These are phyloP conservation scores for Plasmodium blacklocki DNA, from an alignment of 169 alveolate genomes.

Conservation along the genomic window DNA sequence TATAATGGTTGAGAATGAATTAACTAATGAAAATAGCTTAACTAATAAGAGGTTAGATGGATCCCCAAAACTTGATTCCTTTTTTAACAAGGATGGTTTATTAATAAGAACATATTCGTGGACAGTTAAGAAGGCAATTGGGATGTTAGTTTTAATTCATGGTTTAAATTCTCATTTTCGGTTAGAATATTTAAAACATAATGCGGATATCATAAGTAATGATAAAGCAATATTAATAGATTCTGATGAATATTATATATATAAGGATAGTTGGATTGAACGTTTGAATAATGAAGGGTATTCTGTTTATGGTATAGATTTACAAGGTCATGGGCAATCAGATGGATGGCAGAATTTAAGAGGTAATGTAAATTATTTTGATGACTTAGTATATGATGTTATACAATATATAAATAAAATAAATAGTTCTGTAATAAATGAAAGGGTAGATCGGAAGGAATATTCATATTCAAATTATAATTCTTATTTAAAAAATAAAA, in stretches of 20 bases:
- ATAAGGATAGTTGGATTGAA: conserved; percentile 78
- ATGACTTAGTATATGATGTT: conserved; percentile 77
- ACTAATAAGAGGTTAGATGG: neutral
- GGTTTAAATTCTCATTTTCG: neutral
- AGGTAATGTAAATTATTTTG: conserved; percentile 49
- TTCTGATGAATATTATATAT: neutral
- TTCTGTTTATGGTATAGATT: conserved; percentile 77
- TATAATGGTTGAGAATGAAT: conserved; percentile 1
- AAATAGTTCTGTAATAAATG: neutral
- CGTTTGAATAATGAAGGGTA: conserved; percentile 71
- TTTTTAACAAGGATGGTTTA: conserved; percentile 7
- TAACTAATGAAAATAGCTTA: neutral
- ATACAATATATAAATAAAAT: conserved; percentile 79
- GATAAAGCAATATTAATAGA: neutral
- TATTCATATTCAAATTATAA: neutral
- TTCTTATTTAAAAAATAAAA: neutral
- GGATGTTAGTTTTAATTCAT: neutral
- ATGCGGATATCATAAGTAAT: neutral
- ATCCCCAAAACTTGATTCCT: neutral
- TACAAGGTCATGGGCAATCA: conserved; percentile 79
- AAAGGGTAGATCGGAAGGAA: neutral
- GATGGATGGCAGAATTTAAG: conserved; percentile 72
- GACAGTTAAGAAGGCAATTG: neutral
- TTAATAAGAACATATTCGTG: neutral
- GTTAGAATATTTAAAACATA: neutral